These are phyloP conservation scores for Mycena citricolor DNA, from an alignment of 1,284 basidiomycete genomes.

Conservation along the genomic window DNA sequence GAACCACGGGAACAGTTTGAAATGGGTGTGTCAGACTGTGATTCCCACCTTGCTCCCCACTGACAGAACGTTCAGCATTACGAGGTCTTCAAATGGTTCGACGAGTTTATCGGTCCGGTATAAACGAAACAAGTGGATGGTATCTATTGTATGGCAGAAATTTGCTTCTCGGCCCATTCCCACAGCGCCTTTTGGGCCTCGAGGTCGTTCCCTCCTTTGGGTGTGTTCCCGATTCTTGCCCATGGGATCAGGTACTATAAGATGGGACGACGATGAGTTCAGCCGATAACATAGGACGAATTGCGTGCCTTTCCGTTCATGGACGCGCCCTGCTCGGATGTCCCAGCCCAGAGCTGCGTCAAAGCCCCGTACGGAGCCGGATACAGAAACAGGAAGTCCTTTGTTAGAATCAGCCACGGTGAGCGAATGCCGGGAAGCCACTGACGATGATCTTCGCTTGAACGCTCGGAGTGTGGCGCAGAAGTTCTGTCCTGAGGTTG, in stretches of 20 bases:
- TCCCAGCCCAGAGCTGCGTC: constrained; percentile 41
- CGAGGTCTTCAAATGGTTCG: constrained; percentile 88
- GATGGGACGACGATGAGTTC: constrained; percentile 4
- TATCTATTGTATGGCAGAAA: no score
- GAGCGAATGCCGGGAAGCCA: constrained; percentile 3
- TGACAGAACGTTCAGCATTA: no score
- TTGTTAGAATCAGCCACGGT: background rate
- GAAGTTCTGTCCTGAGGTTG: constrained; percentile 44
- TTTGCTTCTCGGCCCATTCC: constrained; percentile 29
- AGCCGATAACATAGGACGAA: background rate
- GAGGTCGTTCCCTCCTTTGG: constrained; percentile 16
- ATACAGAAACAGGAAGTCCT: constrained; percentile 19
- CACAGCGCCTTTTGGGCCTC: constrained; percentile 26
- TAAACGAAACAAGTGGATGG: no score
- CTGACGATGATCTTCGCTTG: constrained; percentile 22
- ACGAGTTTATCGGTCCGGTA: constrained; percentile 57
- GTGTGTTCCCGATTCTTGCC: constrained; percentile 24
- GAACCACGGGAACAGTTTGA: constrained; percentile 63
- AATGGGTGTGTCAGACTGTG: no score
- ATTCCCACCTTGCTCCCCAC: no score
- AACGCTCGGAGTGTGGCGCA: constrained; percentile 33
- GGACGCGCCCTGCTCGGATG: constrained; percentile 30
- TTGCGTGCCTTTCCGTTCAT: constrained; percentile 31
- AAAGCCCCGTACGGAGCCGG: constrained; percentile 31
- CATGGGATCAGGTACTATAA: constrained; percentile 31